phyloP scores from a whole-genome alignment of 2,329 filamentous ascomycete species.

The Fusarium pininemorale region DNA sequence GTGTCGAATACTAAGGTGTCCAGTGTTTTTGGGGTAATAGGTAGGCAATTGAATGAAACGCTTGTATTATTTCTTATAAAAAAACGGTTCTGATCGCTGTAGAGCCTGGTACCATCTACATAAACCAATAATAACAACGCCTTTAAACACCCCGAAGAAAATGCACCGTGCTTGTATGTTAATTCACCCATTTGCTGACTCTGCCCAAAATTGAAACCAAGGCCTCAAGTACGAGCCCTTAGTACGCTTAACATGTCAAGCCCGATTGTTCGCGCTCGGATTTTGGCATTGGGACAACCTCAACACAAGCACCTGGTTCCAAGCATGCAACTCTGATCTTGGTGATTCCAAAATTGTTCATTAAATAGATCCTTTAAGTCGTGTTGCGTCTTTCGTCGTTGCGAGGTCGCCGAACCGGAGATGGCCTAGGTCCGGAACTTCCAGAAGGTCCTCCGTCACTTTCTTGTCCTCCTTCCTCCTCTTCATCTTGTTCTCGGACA shows the following conservation, averaged over 20 bases:
- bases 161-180: slow-evolving; percentile 11
- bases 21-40: background rate
- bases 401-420: background rate
- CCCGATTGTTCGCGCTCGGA: background rate
- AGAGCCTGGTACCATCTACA: slow-evolving; percentile 24
- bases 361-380: background rate
- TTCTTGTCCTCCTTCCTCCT: background rate
- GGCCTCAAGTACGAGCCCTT: background rate
- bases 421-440: background rate
- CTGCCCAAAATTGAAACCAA: background rate
- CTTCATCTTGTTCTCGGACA: background rate
- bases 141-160: slow-evolving; percentile 10
- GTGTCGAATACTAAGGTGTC: background rate
- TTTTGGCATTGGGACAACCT: background rate
- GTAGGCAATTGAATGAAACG: background rate
- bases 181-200: background rate
- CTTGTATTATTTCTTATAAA: slow-evolving; percentile 7
- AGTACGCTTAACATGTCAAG: background rate
- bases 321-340: background rate
- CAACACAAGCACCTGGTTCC: background rate
- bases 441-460: background rate
- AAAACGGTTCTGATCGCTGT: background rate
- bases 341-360: background rate
- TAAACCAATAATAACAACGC: slow-evolving; percentile 12
- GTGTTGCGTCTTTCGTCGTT: background rate